These are phyloP conservation scores for Hippophae gyantsensis DNA, from an alignment of 306 rosid species.

Conservation along the genomic window DNA sequence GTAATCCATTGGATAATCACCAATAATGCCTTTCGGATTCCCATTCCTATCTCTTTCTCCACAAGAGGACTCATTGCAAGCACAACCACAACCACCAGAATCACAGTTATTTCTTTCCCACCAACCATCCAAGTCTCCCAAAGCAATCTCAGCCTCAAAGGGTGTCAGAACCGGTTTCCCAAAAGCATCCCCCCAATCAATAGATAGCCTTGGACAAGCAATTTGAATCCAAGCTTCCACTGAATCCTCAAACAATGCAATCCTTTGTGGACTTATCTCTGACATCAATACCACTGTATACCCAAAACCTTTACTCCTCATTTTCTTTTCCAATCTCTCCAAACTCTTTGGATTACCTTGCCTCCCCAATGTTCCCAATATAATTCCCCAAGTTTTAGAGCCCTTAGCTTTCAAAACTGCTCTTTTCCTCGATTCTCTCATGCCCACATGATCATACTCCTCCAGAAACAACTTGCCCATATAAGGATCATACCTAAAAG, in stretches of 20 bases:
- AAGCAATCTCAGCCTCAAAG: constrained; percentile 79
- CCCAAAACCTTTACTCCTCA: constrained; percentile 46
- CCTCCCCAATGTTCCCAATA: constrained; percentile 84
- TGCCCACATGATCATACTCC: constrained; percentile 81
- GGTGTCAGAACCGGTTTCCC: constrained; percentile 74
- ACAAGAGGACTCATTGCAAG: neutral
- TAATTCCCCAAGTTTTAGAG: constrained; percentile 70
- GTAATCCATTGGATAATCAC: constrained; percentile 89
- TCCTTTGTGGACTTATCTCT: constrained; percentile 68
- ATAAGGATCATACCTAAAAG: constrained; percentile 81
- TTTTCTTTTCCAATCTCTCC: constrained; percentile 62
- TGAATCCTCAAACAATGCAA: constrained; percentile 64
- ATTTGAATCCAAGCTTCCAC: constrained; percentile 95
- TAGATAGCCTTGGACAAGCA: constrained; percentile 86
- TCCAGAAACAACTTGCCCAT: constrained; percentile 71
- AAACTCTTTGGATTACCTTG: constrained; percentile 89
- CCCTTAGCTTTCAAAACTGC: constrained; percentile 52
- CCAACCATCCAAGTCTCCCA: constrained; percentile 85
- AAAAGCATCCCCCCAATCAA: constrained; percentile 95
- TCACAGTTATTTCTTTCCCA: constrained; percentile 52
- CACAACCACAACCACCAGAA: constrained; percentile 30
- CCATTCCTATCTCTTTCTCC: constrained; percentile 4
- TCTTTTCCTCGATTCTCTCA: constrained; percentile 57
- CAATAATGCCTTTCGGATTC: constrained; percentile 20
- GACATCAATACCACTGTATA: constrained; percentile 80